phyloP scores from a whole-genome alignment of 805 yeast genomes.

The Saturnispora besseyi region DNA sequence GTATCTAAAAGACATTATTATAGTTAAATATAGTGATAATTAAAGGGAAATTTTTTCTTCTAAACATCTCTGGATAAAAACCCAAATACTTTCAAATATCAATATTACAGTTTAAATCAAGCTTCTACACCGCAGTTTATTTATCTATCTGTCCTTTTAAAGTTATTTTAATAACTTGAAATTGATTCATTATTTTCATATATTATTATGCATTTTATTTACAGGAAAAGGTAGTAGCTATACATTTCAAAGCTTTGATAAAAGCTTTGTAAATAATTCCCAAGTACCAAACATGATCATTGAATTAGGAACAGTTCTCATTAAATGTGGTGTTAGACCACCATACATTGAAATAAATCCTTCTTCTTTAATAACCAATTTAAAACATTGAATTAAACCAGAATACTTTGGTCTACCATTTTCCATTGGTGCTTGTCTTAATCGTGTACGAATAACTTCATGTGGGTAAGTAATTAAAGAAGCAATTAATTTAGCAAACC shows the following conservation, averaged over 20 bases:
- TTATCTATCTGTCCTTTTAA: no score
- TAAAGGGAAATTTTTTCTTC: background rate
- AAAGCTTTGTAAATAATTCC: conserved; percentile 69
- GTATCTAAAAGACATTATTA: conserved; percentile 37
- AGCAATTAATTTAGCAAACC: conserved; percentile 89
- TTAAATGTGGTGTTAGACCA: conserved; percentile 92
- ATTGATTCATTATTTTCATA: background rate
- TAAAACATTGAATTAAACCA: conserved; percentile 83
- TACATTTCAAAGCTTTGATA: conserved; percentile 28
- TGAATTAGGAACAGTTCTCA: conserved; percentile 96
- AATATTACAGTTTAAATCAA: no score
- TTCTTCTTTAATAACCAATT: conserved; percentile 79
- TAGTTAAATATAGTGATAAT: background rate
- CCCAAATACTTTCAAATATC: no score
- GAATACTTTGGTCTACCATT: conserved; percentile 74
- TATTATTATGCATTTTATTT: background rate
- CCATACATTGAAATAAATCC: conserved; percentile 93
- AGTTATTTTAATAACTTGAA: background rate
- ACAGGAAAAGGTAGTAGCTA: background rate
- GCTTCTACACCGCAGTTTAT: no score
- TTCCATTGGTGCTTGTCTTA: conserved; percentile 82
- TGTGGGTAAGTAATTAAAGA: conserved; percentile 93
- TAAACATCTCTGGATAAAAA: no score
- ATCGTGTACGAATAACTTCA: conserved; percentile 90
- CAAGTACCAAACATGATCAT: conserved; percentile 99